These are phyloP conservation scores for Pythium vanterpoolii DNA, from an alignment of 352 stramenopile species.

Conservation along the genomic window DNA sequence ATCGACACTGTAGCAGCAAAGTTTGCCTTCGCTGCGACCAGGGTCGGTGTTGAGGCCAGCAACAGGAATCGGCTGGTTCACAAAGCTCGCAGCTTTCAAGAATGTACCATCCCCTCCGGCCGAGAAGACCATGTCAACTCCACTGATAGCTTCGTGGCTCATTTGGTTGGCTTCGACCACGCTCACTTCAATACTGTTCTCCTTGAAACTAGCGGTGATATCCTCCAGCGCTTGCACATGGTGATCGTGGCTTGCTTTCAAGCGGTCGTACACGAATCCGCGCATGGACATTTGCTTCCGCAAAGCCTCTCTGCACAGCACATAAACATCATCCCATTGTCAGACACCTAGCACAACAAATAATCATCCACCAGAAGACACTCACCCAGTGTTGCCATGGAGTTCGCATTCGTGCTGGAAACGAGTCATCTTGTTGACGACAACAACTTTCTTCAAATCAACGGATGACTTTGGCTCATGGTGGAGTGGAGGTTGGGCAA, in stretches of 20 bases:
- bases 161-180: constrained; percentile 79
- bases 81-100: constrained; percentile 82
- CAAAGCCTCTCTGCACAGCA: constrained; percentile 64
- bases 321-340: neutral
- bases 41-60: constrained; percentile 85
- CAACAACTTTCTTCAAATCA: constrained; percentile 76
- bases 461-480: constrained; percentile 44
- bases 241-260: constrained; percentile 86
- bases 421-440: constrained; percentile 86
- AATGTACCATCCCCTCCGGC: constrained; percentile 86
- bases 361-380: neutral
- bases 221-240: constrained; percentile 84
- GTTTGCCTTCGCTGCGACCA: constrained; percentile 78
- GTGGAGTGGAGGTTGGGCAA: constrained; percentile 36
- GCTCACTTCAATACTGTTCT: constrained; percentile 60
- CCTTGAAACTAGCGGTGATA: constrained; percentile 74
- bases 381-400: constrained; percentile 76
- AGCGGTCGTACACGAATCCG: constrained; percentile 82
- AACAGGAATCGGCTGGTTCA: constrained; percentile 82
- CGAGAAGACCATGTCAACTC: constrained; percentile 85
- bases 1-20: constrained; percentile 86
- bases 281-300: constrained; percentile 91
- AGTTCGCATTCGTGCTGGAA: constrained; percentile 85
- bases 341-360: neutral
- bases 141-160: constrained; percentile 72